phyloP scores from a whole-genome alignment of 441 rosid species.

The Pelargonium fulgidum region DNA sequence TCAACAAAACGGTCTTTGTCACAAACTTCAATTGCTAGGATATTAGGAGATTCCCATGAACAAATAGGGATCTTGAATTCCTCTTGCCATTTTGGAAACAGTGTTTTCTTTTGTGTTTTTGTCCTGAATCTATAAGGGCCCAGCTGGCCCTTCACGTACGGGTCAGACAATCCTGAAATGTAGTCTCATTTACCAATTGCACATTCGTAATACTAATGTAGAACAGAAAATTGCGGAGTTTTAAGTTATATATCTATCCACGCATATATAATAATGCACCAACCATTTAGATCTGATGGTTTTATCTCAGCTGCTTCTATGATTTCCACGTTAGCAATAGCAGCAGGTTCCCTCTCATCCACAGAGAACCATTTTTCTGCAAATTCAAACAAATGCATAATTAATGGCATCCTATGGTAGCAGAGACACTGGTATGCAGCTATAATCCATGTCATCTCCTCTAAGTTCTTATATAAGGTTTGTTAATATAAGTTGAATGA shows the following conservation, averaged over 20 bases:
- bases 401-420: neutral
- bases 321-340: conserved; percentile 66
- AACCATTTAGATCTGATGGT: conserved; percentile 83
- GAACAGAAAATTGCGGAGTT: neutral
- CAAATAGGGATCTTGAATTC: conserved; percentile 69
- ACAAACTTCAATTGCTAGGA: conserved; percentile 58
- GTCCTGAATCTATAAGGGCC: conserved; percentile 74
- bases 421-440: too few relatives aligned
- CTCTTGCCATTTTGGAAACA: conserved; percentile 86
- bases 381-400: neutral
- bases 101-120: conserved; percentile 51
- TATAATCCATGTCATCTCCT: too few relatives aligned
- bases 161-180: conserved; percentile 80
- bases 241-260: too few relatives aligned
- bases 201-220: neutral
- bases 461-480: too few relatives aligned
- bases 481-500: too few relatives aligned
- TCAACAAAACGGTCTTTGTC: conserved; percentile 80
- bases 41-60: conserved; percentile 63
- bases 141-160: conserved; percentile 85
- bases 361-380: conserved; percentile 77
- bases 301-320: conserved; percentile 75
- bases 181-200: conserved; percentile 14
- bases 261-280: conserved; percentile 12
- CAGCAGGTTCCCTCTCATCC: conserved; percentile 69